phyloP scores from a whole-genome alignment of 768 basidiomycete genomes.

The Xerocomellus chrysenteron region DNA sequence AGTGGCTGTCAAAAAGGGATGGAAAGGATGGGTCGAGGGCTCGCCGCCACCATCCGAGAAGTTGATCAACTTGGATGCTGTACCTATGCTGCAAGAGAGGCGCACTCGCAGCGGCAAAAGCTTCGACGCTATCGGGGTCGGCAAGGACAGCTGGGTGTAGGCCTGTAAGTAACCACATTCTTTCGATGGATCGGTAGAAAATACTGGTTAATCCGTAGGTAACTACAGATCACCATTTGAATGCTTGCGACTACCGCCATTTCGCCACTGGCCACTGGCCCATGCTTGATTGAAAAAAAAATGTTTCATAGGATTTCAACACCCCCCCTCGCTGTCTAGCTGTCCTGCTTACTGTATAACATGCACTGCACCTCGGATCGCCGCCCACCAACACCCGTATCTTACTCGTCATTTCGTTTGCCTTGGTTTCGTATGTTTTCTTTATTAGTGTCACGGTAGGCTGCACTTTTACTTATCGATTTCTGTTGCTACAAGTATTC shows the following conservation, averaged over 20 bases:
- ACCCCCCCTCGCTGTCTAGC: conserved; percentile 13
- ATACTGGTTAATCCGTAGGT: conserved; percentile 32
- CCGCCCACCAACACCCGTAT: conserved; percentile 17
- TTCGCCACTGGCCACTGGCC: neutral
- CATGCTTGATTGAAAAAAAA: conserved; percentile 12
- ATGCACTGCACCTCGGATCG: conserved; percentile 21
- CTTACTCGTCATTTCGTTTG: conserved; percentile 18
- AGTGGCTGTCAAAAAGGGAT: conserved; percentile 71
- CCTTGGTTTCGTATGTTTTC: conserved; percentile 24
- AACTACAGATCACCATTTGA: conserved; percentile 1
- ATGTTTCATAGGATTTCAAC: conserved; percentile 9
- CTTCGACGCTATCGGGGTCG: conserved; percentile 79
- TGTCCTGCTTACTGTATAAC: conserved; percentile 26
- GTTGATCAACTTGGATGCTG: conserved; percentile 77
- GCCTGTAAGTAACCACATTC: conserved; percentile 39
- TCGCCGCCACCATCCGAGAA: conserved; percentile 78
- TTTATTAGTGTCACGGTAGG: conserved; percentile 28
- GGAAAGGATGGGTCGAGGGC: conserved; percentile 92
- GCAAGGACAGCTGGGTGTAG: conserved; percentile 76
- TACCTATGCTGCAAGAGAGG: conserved; percentile 67
- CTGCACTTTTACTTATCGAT: conserved; percentile 28
- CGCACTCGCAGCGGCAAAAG: conserved; percentile 82
- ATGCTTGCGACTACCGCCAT: neutral
- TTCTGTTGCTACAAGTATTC: conserved; percentile 33
- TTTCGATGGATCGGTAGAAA: conserved; percentile 49